Evolutionary conservation across 352 stramenopile species (phyloP), one percentile per base, ranked within the genome.

Genomic region (Phytophthora pseudosyringae): DNA sequence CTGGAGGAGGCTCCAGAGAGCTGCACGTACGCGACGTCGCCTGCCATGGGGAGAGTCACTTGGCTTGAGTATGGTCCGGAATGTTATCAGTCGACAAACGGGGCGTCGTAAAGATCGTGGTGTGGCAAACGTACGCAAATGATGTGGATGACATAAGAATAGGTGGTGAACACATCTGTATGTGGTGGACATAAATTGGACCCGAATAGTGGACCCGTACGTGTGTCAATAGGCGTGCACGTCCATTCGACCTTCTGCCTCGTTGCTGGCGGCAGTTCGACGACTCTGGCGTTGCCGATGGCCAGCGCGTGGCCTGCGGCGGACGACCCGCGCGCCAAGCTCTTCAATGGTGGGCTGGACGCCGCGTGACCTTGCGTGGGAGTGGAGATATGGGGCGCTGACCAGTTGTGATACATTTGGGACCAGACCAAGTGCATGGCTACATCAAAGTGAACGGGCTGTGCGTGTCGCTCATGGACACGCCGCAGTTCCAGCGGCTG

Each of bases 401-500:
- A 60, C 16, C 15, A 13, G 12, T 56, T 71, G 55, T 51, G 25
- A 31, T 40, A 39, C 21, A 52, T 58, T 43, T 53, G 26, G 9
- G 31, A 40, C 40, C 18, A 94, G 83, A 93, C 60, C 82, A 90
- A 60, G 81, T 94, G 16, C 86, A 94, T 50, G 86, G 86, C 53
- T 90, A 92, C 67, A 93, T 94, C 57, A 80, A 84, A 50, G 73
- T 94, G 28, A 88, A 88, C 57, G 73, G 71, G 8, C 73, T 93
- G n/a, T 90, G 86, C 58, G 79, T 96, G 58, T 69, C 73, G 47
- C 80, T 97, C 55, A 94, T 98, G 73, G 92, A 98, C 73, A 98
- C 93, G 33, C 84, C 87, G 35, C 84, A 98, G 72, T 98, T 97
- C 77, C 95, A 99, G 69, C 88, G 97, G 5, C 84, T 99, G n/a